Conservation (phyloP, 2,329 filamentous ascomycete species). For the Ophiostoma novo-ulmi region DNA sequence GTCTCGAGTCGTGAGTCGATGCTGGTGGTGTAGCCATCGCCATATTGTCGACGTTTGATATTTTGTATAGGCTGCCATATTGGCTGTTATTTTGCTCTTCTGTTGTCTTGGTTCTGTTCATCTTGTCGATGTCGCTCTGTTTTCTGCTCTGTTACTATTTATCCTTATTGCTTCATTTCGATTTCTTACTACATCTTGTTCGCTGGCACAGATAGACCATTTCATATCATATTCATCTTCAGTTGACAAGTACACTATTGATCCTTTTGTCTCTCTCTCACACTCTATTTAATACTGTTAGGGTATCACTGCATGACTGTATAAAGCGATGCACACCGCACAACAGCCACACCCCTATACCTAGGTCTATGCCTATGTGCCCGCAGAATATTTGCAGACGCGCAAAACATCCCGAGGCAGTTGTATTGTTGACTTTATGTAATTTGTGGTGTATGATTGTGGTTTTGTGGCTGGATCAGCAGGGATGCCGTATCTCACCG, state of each 20-base stretch:
- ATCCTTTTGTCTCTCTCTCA: not conserved
- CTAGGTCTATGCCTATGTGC: not conserved
- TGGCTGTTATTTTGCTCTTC: slow-evolving; percentile 8
- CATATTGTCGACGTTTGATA: slow-evolving; percentile 6
- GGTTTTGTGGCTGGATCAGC: not conserved
- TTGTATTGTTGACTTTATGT: not conserved
- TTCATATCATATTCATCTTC: slow-evolving; percentile 12
- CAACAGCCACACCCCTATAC: not conserved
- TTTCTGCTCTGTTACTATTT: not conserved
- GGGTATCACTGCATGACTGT: not conserved
- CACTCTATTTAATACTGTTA: not conserved
- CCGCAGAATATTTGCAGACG: not conserved
- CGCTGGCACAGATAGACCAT: slow-evolving; percentile 23
- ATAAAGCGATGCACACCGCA: not conserved
- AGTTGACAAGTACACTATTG: not conserved
- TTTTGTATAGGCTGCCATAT: slow-evolving; percentile 22
- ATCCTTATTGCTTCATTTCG: not conserved
- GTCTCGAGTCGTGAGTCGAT: not conserved
- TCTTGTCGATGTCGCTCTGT: not conserved
- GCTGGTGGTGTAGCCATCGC: not conserved
- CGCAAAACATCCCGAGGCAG: too few relatives aligned
- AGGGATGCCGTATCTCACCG: not conserved
- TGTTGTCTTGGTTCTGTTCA: not conserved
- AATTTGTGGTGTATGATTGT: not conserved
- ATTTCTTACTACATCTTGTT: not conserved